These are phyloP conservation scores for Syncephalis plumigaleata DNA, from an alignment of 371 early-diverging fungal species.

Conservation along the genomic window DNA sequence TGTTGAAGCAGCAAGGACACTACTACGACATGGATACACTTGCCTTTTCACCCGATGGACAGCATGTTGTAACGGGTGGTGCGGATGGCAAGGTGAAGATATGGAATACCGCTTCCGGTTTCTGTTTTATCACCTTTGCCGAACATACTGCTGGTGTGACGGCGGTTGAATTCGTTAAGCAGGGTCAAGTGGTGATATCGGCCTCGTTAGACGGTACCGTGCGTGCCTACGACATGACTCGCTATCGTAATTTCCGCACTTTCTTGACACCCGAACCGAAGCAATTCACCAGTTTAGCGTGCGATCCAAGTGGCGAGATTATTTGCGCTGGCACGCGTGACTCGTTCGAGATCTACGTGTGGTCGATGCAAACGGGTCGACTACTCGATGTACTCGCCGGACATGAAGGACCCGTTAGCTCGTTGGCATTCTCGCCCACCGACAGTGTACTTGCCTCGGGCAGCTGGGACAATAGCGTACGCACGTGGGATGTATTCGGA, in stretches of 20 bases:
- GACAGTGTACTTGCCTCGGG: conserved; percentile 59
- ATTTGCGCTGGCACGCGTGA: conserved; percentile 92
- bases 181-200: conserved; percentile 82
- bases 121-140: conserved; percentile 92
- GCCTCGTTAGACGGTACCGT: conserved; percentile 95
- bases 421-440: conserved; percentile 70
- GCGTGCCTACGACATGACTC: conserved; percentile 87
- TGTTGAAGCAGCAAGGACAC: conserved; percentile 96
- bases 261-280: conserved; percentile 92
- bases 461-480: conserved; percentile 90
- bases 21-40: conserved; percentile 80
- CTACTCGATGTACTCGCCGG: conserved; percentile 86
- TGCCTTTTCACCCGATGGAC: conserved; percentile 86
- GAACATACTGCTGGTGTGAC: conserved; percentile 77
- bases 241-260: conserved; percentile 95
- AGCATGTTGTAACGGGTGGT: conserved; percentile 87
- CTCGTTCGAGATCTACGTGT: conserved; percentile 89
- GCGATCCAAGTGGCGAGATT: conserved; percentile 92
- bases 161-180: conserved; percentile 79
- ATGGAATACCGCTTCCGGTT: conserved; percentile 90
- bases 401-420: conserved; percentile 82
- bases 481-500: conserved; percentile 89
- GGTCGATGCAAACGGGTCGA: conserved; percentile 96
- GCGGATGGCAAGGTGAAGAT: conserved; percentile 95
- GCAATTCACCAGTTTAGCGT: conserved; percentile 83